Percentiles rank a stretch among this genome's conserved stretches.
Evolutionary conservation across 1,139 yeast species (phyloP).

Genomic region (Lodderomyces theae): DNA sequence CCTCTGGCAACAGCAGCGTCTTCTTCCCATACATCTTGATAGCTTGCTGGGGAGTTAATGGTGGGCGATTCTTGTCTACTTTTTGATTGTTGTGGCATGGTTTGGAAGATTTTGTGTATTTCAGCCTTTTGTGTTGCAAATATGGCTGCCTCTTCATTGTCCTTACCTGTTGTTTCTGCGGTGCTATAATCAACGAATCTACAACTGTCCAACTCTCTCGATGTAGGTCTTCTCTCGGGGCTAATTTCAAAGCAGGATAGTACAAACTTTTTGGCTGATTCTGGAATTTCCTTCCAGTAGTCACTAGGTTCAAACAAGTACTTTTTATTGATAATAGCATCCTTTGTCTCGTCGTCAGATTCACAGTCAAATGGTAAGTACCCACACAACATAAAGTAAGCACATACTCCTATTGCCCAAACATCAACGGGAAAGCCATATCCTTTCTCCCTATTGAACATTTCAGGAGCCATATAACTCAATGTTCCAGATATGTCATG

Average conservation of each 20-base stretch:
- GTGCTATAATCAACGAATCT: neutral
- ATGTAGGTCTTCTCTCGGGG: neutral
- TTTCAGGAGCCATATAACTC: conserved; percentile 76
- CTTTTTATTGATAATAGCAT: conserved; percentile 57
- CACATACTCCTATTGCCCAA: conserved; percentile 76
- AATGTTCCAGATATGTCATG: conserved; percentile 57
- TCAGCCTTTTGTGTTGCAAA: conserved; percentile 9
- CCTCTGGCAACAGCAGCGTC: neutral
- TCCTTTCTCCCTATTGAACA: conserved; percentile 46
- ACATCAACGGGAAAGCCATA: conserved; percentile 64
- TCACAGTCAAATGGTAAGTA: conserved; percentile 82
- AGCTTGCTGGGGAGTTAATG: neutral
- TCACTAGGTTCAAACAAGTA: conserved; percentile 59
- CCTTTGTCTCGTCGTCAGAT: conserved; percentile 63
- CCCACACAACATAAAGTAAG: conserved; percentile 71
- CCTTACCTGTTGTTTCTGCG: too few relatives aligned
- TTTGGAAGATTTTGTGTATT: conserved; percentile 5
- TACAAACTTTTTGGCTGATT: conserved; percentile 58
- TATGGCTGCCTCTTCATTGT: neutral
- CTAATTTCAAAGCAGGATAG: conserved; percentile 44
- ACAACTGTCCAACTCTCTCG: neutral
- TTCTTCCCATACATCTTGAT: neutral
- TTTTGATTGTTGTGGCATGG: neutral
- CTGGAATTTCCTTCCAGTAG: conserved; percentile 56
- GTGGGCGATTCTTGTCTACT: neutral